These are phyloP conservation scores for Spinacia oleracea DNA, from an alignment of 179 eudicot species.

Conservation along the genomic window DNA sequence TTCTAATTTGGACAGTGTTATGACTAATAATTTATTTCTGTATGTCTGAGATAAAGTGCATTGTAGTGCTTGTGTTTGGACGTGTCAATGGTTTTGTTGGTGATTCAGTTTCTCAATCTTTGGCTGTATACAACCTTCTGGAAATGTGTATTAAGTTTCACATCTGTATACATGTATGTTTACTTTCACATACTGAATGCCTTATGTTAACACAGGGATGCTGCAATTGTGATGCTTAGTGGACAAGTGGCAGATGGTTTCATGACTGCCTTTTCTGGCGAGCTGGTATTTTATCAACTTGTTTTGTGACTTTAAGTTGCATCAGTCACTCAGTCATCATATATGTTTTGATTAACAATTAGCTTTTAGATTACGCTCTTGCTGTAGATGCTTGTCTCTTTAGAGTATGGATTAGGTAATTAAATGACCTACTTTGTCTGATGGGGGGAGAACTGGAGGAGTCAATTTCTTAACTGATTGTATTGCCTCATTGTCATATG, in stretches of 20 bases:
- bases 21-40: background rate
- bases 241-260: constrained; percentile 96
- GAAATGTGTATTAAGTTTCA: background rate
- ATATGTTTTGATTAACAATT: background rate
- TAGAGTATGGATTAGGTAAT: no score
- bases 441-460: no score
- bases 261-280: constrained; percentile 79
- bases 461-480: background rate
- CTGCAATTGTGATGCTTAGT: constrained; percentile 85
- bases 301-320: constrained; percentile 7
- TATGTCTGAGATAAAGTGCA: background rate
- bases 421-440: no score
- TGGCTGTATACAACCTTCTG: background rate
- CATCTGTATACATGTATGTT: background rate
- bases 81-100: background rate
- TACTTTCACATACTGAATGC: constrained; percentile 9
- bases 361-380: background rate
- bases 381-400: no score
- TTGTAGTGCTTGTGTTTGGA: background rate
- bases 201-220: constrained; percentile 54
- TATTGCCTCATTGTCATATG: no score
- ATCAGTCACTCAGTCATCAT: background rate
- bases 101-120: background rate
- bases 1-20: background rate
- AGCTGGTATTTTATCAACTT: constrained; percentile 57